phyloP scores from a whole-genome alignment of 768 basidiomycete genomes.

The Dictyophora rubrovolvata region DNA sequence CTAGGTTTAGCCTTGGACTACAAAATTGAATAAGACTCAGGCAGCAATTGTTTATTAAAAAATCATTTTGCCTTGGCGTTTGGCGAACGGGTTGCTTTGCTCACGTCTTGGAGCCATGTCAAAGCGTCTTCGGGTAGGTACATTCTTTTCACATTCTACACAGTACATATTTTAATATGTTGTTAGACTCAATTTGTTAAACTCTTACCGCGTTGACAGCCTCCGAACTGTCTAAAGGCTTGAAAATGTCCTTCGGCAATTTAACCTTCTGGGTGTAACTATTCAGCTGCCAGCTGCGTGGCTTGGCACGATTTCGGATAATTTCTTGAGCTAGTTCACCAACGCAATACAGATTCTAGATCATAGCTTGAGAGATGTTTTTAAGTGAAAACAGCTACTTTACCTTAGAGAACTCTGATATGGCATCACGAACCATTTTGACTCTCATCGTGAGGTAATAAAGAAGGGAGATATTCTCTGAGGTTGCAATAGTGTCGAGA shows the following conservation, averaged over 20 bases:
- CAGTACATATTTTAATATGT: too few species aligned
- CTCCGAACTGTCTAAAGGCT: slow-evolving; percentile 55
- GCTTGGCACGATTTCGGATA: slow-evolving; percentile 50
- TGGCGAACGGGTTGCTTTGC: slow-evolving; percentile 12
- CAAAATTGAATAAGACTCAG: neutral
- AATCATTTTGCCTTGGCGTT: neutral
- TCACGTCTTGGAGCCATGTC: slow-evolving; percentile 43
- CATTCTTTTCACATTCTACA: slow-evolving; percentile 55
- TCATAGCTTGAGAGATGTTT: neutral
- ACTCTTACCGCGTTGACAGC: slow-evolving; percentile 48
- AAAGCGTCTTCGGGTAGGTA: slow-evolving; percentile 57
- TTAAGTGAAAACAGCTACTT: slow-evolving; percentile 6
- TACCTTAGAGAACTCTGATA: slow-evolving; percentile 62
- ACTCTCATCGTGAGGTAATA: slow-evolving; percentile 72
- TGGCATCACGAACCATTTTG: slow-evolving; percentile 80
- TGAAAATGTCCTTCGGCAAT: slow-evolving; percentile 75
- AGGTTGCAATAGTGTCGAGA: slow-evolving; percentile 60
- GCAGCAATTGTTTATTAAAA: neutral
- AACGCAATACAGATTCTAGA: slow-evolving; percentile 76
- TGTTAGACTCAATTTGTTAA: neutral
- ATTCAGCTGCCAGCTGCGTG: slow-evolving; percentile 63
- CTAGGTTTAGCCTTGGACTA: neutral
- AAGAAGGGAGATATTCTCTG: slow-evolving; percentile 79
- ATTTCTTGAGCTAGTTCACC: slow-evolving; percentile 86
- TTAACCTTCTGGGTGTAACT: slow-evolving; percentile 74